These are phyloP conservation scores for Phaffomyces opuntiae DNA, from an alignment of 805 yeast species.

Conservation along the genomic window DNA sequence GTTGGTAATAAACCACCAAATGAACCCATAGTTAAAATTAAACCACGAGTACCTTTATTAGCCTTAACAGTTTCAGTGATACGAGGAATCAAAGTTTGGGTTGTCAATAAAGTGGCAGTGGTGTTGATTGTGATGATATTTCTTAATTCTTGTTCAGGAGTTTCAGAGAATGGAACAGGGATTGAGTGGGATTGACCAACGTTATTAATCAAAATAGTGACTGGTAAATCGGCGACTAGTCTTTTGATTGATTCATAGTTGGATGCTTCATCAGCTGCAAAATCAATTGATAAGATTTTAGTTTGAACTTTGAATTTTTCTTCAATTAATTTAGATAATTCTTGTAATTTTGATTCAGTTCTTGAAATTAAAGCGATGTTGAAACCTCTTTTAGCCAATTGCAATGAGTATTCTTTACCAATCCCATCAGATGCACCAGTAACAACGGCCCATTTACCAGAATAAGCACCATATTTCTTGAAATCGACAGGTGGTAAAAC, in stretches of 20 bases:
- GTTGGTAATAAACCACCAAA: conserved; percentile 93
- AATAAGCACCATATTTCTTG: conserved; percentile 66
- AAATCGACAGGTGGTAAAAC: conserved; percentile 53
- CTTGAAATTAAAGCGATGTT: conserved; percentile 81
- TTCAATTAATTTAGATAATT: conserved; percentile 56
- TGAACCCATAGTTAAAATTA: conserved; percentile 92
- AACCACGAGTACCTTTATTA: conserved; percentile 46
- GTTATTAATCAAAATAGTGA: conserved; percentile 78
- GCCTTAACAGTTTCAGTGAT: conserved; percentile 46
- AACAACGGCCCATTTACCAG: conserved; percentile 83
- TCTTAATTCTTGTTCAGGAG: conserved; percentile 64
- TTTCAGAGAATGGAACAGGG: conserved; percentile 88
- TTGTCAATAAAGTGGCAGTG: conserved; percentile 74
- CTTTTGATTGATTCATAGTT: conserved; percentile 49
- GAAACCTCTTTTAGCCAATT: conserved; percentile 80
- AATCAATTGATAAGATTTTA: conserved; percentile 70
- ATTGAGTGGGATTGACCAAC: conserved; percentile 94
- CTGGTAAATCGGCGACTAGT: conserved; percentile 44
- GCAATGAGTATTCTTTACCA: conserved; percentile 85
- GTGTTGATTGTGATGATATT: conserved; percentile 82
- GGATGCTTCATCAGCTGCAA: conserved; percentile 50
- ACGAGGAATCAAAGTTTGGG: conserved; percentile 72
- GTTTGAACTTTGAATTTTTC: conserved; percentile 55
- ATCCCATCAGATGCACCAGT: conserved; percentile 98
- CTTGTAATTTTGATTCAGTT: conserved; percentile 68